Percentiles rank a stretch among this genome's conserved stretches.
phyloP scores from a whole-genome alignment of 192 early-diverging fungal species.

The Mortierella antarctica region DNA sequence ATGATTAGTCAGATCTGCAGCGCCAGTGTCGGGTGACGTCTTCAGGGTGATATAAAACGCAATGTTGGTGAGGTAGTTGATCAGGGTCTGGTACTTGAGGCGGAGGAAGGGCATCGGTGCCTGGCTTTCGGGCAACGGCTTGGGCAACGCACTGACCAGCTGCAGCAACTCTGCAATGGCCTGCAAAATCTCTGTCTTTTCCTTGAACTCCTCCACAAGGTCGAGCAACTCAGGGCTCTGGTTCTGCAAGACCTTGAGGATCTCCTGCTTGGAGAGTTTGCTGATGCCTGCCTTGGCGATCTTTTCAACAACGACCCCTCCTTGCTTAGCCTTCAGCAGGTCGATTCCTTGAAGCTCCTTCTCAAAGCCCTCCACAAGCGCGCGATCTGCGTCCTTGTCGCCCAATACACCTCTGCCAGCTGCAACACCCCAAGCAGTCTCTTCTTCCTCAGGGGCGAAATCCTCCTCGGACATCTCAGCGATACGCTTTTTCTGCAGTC shows the following conservation, averaged over 20 bases:
- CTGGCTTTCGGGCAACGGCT: slow-evolving; percentile 27
- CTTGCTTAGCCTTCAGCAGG: slow-evolving; percentile 53
- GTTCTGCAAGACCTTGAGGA: slow-evolving; percentile 73
- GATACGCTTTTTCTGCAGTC: slow-evolving; percentile 83
- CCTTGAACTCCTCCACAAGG: slow-evolving; percentile 71
- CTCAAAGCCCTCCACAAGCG: slow-evolving; percentile 60
- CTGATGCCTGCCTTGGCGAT: slow-evolving; percentile 53
- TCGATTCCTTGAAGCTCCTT: slow-evolving; percentile 63
- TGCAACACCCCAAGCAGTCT: slow-evolving; percentile 60
- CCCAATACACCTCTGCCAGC: slow-evolving; percentile 36
- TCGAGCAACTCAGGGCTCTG: slow-evolving; percentile 80
- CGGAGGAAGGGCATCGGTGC: slow-evolving; percentile 50
- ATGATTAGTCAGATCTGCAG: slow-evolving; percentile 74
- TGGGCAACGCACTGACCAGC: slow-evolving; percentile 22
- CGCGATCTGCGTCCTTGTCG: slow-evolving; percentile 60
- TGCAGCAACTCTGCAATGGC: slow-evolving; percentile 37
- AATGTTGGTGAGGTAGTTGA: slow-evolving; percentile 90
- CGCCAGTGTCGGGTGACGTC: slow-evolving; percentile 57
- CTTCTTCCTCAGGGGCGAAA: slow-evolving; percentile 85
- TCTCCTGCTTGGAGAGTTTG: slow-evolving; percentile 69
- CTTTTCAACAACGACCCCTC: slow-evolving; percentile 47
- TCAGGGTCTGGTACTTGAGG: slow-evolving; percentile 58
- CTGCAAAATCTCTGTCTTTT: slow-evolving; percentile 53
- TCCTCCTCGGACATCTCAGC: slow-evolving; percentile 87
- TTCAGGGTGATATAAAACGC: slow-evolving; percentile 86